phyloP scores from a whole-genome alignment of 495 filamentous ascomycete genomes.

The Penicillium robsamsonii region DNA sequence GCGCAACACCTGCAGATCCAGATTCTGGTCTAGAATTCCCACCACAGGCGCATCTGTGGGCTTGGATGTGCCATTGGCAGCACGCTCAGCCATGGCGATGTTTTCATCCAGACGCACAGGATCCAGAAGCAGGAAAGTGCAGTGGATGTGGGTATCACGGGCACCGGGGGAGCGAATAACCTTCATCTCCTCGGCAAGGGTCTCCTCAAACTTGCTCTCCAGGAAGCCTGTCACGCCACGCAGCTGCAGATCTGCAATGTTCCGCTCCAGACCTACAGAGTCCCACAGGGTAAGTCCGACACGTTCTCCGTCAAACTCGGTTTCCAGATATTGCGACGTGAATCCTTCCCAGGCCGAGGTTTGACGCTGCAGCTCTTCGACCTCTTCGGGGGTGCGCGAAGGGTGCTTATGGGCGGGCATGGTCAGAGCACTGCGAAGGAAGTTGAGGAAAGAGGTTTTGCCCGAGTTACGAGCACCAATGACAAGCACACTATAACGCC shows the following conservation, averaged over 20 bases:
- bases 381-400: slow-evolving; percentile 50
- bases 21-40: slow-evolving; percentile 78
- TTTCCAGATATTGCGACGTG: slow-evolving; percentile 84
- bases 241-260: slow-evolving; percentile 88
- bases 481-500: slow-evolving; percentile 74
- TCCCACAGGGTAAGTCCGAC: slow-evolving; percentile 96
- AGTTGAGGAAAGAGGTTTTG: slow-evolving; percentile 96
- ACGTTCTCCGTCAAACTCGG: slow-evolving; percentile 89
- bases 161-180: slow-evolving; percentile 88
- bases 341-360: slow-evolving; percentile 62
- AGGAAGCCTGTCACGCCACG: slow-evolving; percentile 88
- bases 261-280: slow-evolving; percentile 88
- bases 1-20: slow-evolving; percentile 87
- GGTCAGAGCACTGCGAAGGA: slow-evolving; percentile 80
- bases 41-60: slow-evolving; percentile 42
- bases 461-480: slow-evolving; percentile 85
- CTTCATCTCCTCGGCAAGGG: slow-evolving; percentile 96
- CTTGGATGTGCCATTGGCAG: slow-evolving; percentile 57
- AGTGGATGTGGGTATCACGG: slow-evolving; percentile 96
- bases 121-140: slow-evolving; percentile 89
- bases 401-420: slow-evolving; percentile 72
- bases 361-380: slow-evolving; percentile 42
- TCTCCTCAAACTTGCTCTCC: slow-evolving; percentile 98
- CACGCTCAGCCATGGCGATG: slow-evolving; percentile 61
- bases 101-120: slow-evolving; percentile 82